A percentile compares a stretch with the other conserved stretches of the same genome.
Conservation (phyloP, 2,329 filamentous ascomycete genomes). For the Ascochyta clinopodiicola region DNA sequence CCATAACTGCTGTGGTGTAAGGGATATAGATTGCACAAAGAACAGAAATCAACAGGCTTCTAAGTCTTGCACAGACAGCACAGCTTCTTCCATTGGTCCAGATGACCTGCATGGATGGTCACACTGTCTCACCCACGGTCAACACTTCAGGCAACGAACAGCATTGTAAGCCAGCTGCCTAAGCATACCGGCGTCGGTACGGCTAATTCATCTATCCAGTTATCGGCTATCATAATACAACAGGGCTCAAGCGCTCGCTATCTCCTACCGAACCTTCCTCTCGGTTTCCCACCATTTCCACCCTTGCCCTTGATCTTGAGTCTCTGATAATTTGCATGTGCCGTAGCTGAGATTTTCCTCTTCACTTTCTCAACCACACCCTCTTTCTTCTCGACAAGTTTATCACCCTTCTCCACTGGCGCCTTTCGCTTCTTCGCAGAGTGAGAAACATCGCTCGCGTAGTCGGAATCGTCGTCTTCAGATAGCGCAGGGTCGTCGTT, state of each 20-base stretch:
- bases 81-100: conserved; percentile 21
- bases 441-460: conserved; percentile 50
- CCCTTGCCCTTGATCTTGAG: conserved; percentile 61
- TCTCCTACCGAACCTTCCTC: conserved; percentile 50
- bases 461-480: conserved; percentile 48
- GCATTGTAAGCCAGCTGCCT: background rate
- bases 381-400: conserved; percentile 26
- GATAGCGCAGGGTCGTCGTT: conserved; percentile 48
- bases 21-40: background rate
- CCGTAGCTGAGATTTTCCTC: conserved; percentile 54
- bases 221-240: background rate
- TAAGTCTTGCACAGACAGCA: conserved; percentile 1
- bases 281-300: conserved; percentile 35
- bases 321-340: conserved; percentile 56
- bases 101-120: conserved; percentile 39
- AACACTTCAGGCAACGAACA: conserved; percentile 13
- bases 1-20: conserved; percentile 27
- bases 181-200: background rate
- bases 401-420: conserved; percentile 15
- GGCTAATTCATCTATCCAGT: background rate
- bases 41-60: conserved; percentile 1
- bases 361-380: conserved; percentile 47
- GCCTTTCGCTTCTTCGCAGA: conserved; percentile 40
- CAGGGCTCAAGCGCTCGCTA: conserved; percentile 17
- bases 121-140: conserved; percentile 34